phyloP scores from a whole-genome alignment of 495 filamentous ascomycete genomes.

The Aspergillus conjunctus region DNA sequence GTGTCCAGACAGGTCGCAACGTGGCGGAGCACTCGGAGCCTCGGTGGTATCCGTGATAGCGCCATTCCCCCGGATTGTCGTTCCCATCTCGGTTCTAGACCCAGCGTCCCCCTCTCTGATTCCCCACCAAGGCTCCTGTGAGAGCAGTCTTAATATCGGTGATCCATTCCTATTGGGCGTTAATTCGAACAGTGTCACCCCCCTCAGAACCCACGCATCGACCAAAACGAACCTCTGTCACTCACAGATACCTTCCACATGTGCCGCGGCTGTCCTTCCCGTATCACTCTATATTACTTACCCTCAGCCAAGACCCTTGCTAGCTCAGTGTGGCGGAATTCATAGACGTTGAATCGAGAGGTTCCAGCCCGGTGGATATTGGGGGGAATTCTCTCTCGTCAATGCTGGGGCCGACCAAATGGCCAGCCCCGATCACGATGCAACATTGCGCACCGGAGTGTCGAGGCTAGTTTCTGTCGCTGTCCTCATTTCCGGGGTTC shows the following conservation, averaged over 20 bases:
- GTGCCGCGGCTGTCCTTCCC: not conserved
- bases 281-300: not conserved
- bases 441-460: not conserved
- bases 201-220: not conserved
- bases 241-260: not conserved
- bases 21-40: not conserved
- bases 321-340: not conserved
- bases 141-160: not conserved
- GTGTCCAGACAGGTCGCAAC: not conserved
- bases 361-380: too few species aligned
- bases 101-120: not conserved
- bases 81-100: not conserved
- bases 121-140: not conserved
- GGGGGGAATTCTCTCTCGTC: too few species aligned
- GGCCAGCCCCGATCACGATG: too few species aligned
- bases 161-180: not conserved
- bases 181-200: not conserved
- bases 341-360: not conserved
- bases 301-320: not conserved
- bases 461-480: not conserved
- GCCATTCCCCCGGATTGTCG: not conserved
- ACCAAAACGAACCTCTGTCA: not conserved
- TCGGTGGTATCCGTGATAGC: not conserved
- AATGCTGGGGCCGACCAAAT: too few species aligned
- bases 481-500: not conserved